Percentiles rank a stretch among this genome's conserved stretches.
Evolutionary conservation across 2,329 filamentous ascomycete genomes (phyloP).

Genomic region (Penicillium sp.): DNA sequence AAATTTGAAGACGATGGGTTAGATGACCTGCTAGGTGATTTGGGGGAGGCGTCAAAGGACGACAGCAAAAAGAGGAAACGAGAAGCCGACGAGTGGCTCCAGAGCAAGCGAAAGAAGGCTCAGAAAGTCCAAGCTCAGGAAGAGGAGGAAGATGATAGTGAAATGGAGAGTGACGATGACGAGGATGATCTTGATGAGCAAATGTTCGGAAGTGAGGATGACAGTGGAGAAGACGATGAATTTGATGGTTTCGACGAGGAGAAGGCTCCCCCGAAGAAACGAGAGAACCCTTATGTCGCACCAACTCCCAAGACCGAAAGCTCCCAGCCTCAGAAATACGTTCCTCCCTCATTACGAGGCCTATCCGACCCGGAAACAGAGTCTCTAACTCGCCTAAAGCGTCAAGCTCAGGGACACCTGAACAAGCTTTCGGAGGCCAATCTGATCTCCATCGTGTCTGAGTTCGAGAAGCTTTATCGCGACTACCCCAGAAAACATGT

Average conservation of each 20-base stretch:
- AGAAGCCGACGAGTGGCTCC: constrained; percentile 63
- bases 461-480: constrained; percentile 80
- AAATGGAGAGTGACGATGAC: constrained; percentile 33
- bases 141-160: constrained; percentile 28
- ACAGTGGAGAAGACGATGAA: constrained; percentile 32
- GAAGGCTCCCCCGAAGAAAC: constrained; percentile 45
- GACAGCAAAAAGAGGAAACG: constrained; percentile 57
- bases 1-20: constrained; percentile 80
- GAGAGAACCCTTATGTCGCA: constrained; percentile 88
- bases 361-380: constrained; percentile 65
- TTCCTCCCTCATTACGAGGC: constrained; percentile 79
- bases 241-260: constrained; percentile 41
- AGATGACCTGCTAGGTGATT: constrained; percentile 70
- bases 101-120: constrained; percentile 58
- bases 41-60: constrained; percentile 57
- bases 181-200: constrained; percentile 19
- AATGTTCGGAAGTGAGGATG: constrained; percentile 1
- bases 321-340: constrained; percentile 66
- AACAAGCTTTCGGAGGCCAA: constrained; percentile 94
- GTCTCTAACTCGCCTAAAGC: constrained; percentile 65
- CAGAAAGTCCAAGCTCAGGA: constrained; percentile 26
- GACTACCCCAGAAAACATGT: constrained; percentile 85
- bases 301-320: constrained; percentile 53
- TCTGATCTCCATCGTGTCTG: constrained; percentile 75
- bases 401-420: constrained; percentile 82